Percentiles rank a stretch among this genome's conserved stretches.
Evolutionary conservation across 2,329 filamentous ascomycete species (phyloP).

Genomic region (Ophiostoma perfectum): DNA sequence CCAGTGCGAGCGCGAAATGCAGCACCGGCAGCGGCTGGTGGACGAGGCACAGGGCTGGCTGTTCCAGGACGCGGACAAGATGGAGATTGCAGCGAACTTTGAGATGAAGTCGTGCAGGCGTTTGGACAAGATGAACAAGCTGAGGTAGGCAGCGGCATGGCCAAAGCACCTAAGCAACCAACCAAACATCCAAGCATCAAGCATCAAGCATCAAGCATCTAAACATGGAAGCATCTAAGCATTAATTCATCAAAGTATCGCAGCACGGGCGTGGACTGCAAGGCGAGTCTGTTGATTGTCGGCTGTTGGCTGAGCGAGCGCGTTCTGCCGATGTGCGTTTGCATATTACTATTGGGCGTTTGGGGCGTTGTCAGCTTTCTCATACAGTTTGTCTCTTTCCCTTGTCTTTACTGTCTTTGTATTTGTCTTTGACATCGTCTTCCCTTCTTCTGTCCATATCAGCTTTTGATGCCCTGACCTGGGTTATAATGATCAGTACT

Average conservation of each 20-base stretch:
- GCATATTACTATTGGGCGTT: conserved; percentile 6
- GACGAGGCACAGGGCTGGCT: conserved; percentile 86
- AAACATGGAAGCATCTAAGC: too few relatives aligned
- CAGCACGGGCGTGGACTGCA: neutral
- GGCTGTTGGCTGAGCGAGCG: neutral
- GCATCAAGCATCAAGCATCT: too few relatives aligned
- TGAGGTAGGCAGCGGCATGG: neutral
- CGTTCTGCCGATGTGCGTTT: neutral
- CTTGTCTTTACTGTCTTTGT: neutral
- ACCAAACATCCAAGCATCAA: too few relatives aligned
- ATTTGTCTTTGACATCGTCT: too few relatives aligned
- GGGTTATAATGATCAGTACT: neutral
- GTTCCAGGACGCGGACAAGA: conserved; percentile 70
- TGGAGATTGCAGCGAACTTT: conserved; percentile 60
- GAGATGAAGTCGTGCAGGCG: conserved; percentile 50
- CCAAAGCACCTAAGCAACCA: too few relatives aligned
- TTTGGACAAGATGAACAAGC: conserved; percentile 40
- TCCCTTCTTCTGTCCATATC: too few relatives aligned
- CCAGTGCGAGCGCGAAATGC: conserved; percentile 70
- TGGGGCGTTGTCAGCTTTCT: conserved; percentile 14
- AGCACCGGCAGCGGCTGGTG: conserved; percentile 58
- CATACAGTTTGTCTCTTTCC: neutral
- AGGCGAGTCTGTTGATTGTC: neutral
- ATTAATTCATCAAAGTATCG: neutral
- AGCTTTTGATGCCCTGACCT: neutral